These are phyloP conservation scores for Myxozyma nipponensis DNA, from an alignment of 805 yeast species.

Conservation along the genomic window DNA sequence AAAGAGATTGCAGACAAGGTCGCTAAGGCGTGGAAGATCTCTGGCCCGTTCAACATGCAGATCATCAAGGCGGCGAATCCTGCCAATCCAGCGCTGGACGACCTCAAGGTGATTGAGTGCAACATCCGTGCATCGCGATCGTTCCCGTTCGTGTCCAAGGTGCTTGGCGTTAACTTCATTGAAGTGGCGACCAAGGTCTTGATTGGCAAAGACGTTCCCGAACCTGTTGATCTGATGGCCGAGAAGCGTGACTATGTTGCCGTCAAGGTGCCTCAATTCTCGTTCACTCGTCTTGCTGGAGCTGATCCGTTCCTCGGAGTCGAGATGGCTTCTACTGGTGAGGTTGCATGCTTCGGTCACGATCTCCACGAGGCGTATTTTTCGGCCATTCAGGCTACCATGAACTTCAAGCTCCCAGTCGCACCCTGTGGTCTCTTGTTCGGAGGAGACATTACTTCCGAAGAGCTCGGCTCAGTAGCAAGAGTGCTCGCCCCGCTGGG, in stretches of 20 bases:
- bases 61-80: slow-evolving; percentile 73
- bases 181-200: slow-evolving; percentile 91
- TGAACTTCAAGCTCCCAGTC: slow-evolving; percentile 91
- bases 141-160: slow-evolving; percentile 98
- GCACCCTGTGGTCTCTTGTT: slow-evolving; percentile 87
- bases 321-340: slow-evolving; percentile 99
- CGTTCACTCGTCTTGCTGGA: slow-evolving; percentile 96
- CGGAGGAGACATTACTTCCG: slow-evolving; percentile 85
- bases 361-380: slow-evolving; percentile 89
- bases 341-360: slow-evolving; percentile 93
- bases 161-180: slow-evolving; percentile 88
- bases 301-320: slow-evolving; percentile 99
- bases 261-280: slow-evolving; percentile 96
- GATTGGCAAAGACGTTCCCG: slow-evolving; percentile 63
- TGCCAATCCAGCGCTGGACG: slow-evolving; percentile 54
- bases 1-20: slow-evolving; percentile 90
- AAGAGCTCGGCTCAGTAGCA: slow-evolving; percentile 71
- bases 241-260: slow-evolving; percentile 75
- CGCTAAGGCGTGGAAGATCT: slow-evolving; percentile 88
- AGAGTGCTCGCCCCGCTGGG: slow-evolving; percentile 65
- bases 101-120: slow-evolving; percentile 95
- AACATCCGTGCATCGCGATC: slow-evolving; percentile 98
- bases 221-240: slow-evolving; percentile 79
- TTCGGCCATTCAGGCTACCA: slow-evolving; percentile 94
- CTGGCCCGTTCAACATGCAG: slow-evolving; percentile 99